These are phyloP conservation scores for Massospora cicadina DNA, from an alignment of 371 early-diverging fungal species.

Conservation along the genomic window DNA sequence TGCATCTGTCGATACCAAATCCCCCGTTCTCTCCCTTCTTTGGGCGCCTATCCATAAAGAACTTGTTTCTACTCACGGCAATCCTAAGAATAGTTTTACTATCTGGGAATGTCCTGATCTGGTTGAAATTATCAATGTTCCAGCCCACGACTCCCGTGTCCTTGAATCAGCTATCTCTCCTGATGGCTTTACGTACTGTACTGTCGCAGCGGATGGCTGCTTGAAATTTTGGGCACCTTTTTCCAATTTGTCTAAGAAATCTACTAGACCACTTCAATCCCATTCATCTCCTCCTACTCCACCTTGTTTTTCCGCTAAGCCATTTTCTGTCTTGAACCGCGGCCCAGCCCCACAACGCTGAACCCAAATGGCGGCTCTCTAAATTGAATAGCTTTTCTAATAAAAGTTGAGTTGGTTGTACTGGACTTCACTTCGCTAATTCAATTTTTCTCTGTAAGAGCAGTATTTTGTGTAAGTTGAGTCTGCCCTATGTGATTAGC, in stretches of 20 bases:
- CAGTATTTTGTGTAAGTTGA: no score
- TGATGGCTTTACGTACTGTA: conserved; percentile 82
- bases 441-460: no score
- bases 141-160: conserved; percentile 79
- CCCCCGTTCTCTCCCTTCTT: conserved; percentile 86
- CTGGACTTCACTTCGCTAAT: no score
- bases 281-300: neutral
- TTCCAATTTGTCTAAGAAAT: conserved; percentile 18
- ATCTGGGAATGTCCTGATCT: conserved; percentile 73
- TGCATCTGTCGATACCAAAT: conserved; percentile 57
- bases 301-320: neutral
- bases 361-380: no score
- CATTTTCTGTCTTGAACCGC: neutral
- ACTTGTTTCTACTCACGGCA: conserved; percentile 87
- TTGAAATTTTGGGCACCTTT: conserved; percentile 96
- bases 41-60: conserved; percentile 91
- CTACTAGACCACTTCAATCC: neutral
- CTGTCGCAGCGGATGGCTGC: conserved; percentile 87
- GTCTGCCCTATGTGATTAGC: no score
- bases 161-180: conserved; percentile 81
- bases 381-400: no score
- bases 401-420: no score
- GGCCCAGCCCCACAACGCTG: no score
- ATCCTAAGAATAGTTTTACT: conserved; percentile 64
- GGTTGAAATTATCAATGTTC: conserved; percentile 29